These are phyloP conservation scores for Sicyos baderoa DNA, from an alignment of 306 rosid species.

Conservation along the genomic window DNA sequence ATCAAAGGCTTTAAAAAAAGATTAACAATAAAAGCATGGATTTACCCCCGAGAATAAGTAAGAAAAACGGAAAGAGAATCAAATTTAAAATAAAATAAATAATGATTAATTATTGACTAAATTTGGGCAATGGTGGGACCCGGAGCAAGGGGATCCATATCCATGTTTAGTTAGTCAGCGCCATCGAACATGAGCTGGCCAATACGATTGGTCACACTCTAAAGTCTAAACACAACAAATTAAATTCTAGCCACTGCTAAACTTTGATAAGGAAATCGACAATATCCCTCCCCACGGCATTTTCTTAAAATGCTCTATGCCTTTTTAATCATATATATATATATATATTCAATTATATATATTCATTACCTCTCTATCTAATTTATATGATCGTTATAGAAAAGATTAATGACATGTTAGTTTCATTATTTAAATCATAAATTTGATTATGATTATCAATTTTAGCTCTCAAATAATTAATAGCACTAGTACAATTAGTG, in stretches of 20 bases:
- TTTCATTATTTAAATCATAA: no score
- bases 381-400: no score
- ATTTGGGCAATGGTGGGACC: neutral
- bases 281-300: neutral
- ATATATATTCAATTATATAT: no score
- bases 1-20: slow-evolving; percentile 5
- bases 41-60: neutral
- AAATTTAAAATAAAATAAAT: neutral
- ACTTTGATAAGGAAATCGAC: neutral
- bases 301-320: no score
- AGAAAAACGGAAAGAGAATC: no score
- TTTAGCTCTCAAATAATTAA: no score
- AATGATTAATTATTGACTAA: neutral
- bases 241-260: neutral
- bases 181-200: slow-evolving; percentile 9
- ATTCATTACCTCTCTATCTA: no score
- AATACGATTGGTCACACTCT: neutral
- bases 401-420: no score
- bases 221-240: neutral
- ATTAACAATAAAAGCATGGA: neutral
- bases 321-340: no score
- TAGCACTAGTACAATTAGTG: no score
- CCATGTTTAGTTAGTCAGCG: slow-evolving; percentile 13
- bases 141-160: neutral
- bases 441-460: no score